phyloP scores from a whole-genome alignment of 306 rosid genomes.

The Cyamopsis tetragonoloba region DNA sequence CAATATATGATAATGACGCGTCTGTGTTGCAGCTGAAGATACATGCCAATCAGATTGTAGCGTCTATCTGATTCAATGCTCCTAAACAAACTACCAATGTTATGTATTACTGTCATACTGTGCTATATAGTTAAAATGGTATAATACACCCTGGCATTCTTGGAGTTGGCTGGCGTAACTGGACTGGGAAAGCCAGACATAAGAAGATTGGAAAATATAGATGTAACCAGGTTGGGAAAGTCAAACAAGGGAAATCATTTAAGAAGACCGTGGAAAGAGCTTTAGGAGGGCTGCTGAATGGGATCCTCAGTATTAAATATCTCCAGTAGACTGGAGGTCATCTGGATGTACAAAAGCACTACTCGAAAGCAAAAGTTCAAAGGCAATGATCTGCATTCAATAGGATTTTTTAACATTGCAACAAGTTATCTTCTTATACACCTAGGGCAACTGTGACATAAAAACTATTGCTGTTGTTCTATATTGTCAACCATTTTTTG shows the following conservation, averaged over 20 bases:
- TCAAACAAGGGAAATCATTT: background rate
- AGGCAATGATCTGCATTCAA: background rate
- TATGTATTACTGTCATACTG: background rate
- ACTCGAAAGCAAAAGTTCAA: background rate
- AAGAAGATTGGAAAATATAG: background rate
- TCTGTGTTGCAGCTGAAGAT: background rate
- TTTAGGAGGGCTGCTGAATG: background rate
- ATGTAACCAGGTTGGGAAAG: background rate
- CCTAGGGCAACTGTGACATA: background rate
- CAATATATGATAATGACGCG: background rate
- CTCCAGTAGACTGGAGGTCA: background rate
- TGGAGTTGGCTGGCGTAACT: background rate
- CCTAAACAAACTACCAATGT: background rate
- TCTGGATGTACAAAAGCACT: background rate
- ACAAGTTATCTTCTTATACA: background rate
- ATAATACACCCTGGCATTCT: background rate
- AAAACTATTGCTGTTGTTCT: background rate
- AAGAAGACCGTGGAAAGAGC: background rate
- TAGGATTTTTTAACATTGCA: background rate
- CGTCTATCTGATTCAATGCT: background rate
- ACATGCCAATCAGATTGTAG: background rate
- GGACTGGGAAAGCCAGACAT: background rate
- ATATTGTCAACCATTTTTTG: background rate
- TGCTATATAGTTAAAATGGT: background rate
- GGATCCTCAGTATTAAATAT: constrained; percentile 9